These are phyloP conservation scores for Paspalum notatum DNA, from an alignment of 176 grass and related monocot genomes.

Conservation along the genomic window DNA sequence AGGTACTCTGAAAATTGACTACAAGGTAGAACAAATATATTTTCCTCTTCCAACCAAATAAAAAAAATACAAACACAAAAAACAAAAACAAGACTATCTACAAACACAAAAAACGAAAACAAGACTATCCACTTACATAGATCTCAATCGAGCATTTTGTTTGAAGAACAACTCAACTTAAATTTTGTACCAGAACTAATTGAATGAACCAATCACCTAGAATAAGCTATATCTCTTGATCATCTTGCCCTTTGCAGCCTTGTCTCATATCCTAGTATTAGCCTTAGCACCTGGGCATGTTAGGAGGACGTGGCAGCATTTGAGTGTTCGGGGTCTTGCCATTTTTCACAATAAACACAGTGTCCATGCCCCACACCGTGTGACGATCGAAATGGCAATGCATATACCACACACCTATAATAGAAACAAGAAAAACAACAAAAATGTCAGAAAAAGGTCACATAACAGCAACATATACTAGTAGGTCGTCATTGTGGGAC, in stretches of 20 bases:
- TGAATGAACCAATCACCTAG: neutral
- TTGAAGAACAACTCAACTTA: neutral
- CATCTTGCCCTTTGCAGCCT: neutral
- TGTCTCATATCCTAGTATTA: neutral
- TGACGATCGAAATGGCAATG: slow-evolving; percentile 72
- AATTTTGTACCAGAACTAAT: neutral
- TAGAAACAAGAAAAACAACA: neutral
- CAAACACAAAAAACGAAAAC: neutral
- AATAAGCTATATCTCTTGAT: neutral
- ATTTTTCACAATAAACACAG: slow-evolving; percentile 63
- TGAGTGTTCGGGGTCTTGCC: neutral
- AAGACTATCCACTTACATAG: neutral
- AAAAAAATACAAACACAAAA: neutral
- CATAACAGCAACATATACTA: too few species aligned
- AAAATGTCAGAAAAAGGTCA: neutral
- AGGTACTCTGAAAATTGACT: neutral
- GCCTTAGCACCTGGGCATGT: slow-evolving; percentile 63
- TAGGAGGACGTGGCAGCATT: slow-evolving; percentile 45
- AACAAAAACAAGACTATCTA: neutral
- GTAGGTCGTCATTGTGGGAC: neutral
- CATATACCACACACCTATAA: slow-evolving; percentile 69
- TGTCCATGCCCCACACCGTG: slow-evolving; percentile 63
- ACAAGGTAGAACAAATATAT: neutral
- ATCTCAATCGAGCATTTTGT: neutral
- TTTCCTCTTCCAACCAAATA: neutral